Evolutionary conservation across 164 flowering plant genomes (phyloP), one percentile per base, ranked within the genome.

Genomic region (Taxillus chinensis): DNA sequence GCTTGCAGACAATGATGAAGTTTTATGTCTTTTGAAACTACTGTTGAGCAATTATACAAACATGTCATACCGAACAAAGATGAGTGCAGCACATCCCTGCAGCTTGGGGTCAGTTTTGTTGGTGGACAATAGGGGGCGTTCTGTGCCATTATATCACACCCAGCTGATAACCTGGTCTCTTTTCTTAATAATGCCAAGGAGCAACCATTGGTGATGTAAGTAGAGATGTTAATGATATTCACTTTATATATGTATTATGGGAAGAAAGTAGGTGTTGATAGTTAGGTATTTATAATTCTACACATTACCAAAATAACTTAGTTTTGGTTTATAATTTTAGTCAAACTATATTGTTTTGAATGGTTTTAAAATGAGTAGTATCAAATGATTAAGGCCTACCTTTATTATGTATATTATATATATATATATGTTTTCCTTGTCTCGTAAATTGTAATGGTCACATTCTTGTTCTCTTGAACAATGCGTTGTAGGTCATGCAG

Each of bases 101-200:
- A 91, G 75, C 89, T 91, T 51, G 91, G 90, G 9, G 84, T 91
- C 60, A 90, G 97, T 72, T 86, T 88, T 72, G 86, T 80, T 54
- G 87, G 96, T 64, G 98, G 98, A 42, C 89, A 87, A 55, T 89
- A 41, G 98, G 98, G 98, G 63, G 76, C 89, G 2, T 65, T 91
- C 53, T 90, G 97, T 68, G 93, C 93, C n/a, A 46, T 82, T 57
- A 85, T 91, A 51, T 91, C 97, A 27, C 96, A 91, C 60, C 98
- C 98, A 51, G 96, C 98, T 12, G 98, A 92, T 67, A 92, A 91
- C 66, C 76, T 91, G 56, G 98, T 91, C 3, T 91, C 98, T 39
- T 91, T 86, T 74, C 89, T 91, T 67, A 89, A 91, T 82, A 91
- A 91, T 73, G 86, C 95, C 46, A 80, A 89, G 70, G 95, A 8